These are phyloP conservation scores for Malassezia nana DNA, from an alignment of 1,284 basidiomycete genomes.

Conservation along the genomic window DNA sequence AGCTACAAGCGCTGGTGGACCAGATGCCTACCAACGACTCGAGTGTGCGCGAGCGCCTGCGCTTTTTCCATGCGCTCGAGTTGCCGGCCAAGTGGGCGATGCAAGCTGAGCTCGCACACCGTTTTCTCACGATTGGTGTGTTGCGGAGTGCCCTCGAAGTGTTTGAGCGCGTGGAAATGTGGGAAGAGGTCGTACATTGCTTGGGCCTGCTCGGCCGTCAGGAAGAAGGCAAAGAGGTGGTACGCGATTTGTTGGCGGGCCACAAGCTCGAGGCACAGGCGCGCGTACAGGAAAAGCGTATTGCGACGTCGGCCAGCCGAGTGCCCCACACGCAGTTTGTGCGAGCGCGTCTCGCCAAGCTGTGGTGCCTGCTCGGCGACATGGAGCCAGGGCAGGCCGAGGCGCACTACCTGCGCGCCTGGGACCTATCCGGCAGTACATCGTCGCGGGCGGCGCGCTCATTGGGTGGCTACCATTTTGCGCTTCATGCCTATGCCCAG, in stretches of 20 bases:
- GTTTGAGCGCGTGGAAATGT: conserved; percentile 41
- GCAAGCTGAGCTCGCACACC: conserved; percentile 41
- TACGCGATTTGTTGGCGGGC: conserved; percentile 37
- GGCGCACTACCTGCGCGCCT: conserved; percentile 71
- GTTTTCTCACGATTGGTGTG: conserved; percentile 40
- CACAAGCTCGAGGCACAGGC: conserved; percentile 40
- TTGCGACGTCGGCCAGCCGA: conserved; percentile 38
- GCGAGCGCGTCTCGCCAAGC: conserved; percentile 67
- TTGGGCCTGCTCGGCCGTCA: conserved; percentile 36
- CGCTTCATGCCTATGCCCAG: conserved; percentile 57
- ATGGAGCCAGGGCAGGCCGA: conserved; percentile 60
- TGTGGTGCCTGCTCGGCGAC: conserved; percentile 93
- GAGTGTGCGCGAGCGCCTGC: conserved; percentile 43
- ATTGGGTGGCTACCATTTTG: conserved; percentile 73
- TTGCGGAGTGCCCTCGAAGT: conserved; percentile 44
- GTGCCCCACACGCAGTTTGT: conserved; percentile 56
- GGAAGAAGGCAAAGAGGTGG: conserved; percentile 37
- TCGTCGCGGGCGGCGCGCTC: conserved; percentile 84
- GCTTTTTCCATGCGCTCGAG: conserved; percentile 39
- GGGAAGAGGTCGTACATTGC: conserved; percentile 46
- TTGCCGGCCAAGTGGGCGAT: conserved; percentile 45
- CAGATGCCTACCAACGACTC: conserved; percentile 47
- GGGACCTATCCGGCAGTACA: conserved; percentile 66
- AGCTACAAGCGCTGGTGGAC: conserved; percentile 46
- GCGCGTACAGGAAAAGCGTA: conserved; percentile 21